phyloP scores from a whole-genome alignment of 352 stramenopile species.

The Phytophthora multivora region DNA sequence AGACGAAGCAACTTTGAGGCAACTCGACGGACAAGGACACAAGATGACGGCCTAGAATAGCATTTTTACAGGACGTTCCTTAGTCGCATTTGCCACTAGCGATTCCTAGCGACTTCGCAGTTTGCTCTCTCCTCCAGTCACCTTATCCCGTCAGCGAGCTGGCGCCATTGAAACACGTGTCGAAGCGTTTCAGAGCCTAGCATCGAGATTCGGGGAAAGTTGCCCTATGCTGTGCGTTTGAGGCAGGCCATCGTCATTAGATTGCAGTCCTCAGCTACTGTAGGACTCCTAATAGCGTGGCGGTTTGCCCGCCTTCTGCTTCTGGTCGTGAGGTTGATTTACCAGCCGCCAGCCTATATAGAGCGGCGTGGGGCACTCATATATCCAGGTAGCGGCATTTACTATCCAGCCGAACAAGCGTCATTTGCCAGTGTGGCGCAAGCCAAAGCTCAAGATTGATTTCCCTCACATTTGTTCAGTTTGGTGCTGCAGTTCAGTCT shows the following conservation, averaged over 20 bases:
- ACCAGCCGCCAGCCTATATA: slow-evolving; percentile 1
- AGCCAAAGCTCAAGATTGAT: slow-evolving; percentile 6
- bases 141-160: slow-evolving; percentile 1
- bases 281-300: too few relatives aligned
- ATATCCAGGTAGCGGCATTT: neutral
- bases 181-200: slow-evolving; percentile 2
- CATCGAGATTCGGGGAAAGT: slow-evolving; percentile 9
- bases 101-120: neutral
- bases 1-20: slow-evolving; percentile 6
- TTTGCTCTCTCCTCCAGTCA: slow-evolving; percentile 6
- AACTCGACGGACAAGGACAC: slow-evolving; percentile 7
- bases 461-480: slow-evolving; percentile 1
- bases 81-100: neutral
- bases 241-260: slow-evolving; percentile 5
- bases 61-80: neutral
- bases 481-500: neutral
- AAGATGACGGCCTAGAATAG: slow-evolving; percentile 25
- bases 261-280: neutral
- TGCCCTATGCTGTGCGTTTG: slow-evolving; percentile 13
- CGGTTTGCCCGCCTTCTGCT: slow-evolving; percentile 6
- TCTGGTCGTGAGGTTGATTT: slow-evolving; percentile 7
- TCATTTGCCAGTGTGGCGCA: slow-evolving; percentile 5
- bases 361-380: slow-evolving; percentile 6
- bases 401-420: slow-evolving; percentile 2
- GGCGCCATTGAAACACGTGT: slow-evolving; percentile 17